A percentile compares a stretch with the other conserved stretches of the same genome.
Conservation (phyloP, 306 rosid species). For the Cucurbita pepo region DNA sequence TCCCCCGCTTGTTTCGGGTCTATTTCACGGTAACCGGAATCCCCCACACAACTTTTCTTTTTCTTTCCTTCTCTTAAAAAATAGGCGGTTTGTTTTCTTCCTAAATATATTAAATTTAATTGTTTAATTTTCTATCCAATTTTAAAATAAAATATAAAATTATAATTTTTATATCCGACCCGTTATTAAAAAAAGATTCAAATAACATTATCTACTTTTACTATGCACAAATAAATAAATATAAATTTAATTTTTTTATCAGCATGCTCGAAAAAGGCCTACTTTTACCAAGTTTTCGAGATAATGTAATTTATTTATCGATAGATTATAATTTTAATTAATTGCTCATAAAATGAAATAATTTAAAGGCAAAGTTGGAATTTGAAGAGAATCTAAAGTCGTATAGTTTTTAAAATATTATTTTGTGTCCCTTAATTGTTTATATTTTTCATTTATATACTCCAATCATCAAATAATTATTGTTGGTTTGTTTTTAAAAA, state of each 20-base stretch:
- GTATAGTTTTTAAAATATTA: background rate
- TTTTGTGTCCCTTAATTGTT: too few species aligned
- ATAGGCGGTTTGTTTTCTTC: background rate
- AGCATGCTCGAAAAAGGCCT: background rate
- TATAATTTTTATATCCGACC: too few species aligned
- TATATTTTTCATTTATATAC: too few species aligned
- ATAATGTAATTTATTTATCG: background rate
- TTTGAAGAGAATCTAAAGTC: background rate
- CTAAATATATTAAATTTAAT: background rate
- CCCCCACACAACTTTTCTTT: background rate
- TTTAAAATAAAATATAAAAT: background rate
- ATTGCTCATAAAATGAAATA: background rate
- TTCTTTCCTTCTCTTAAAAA: background rate
- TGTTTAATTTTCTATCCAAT: background rate
- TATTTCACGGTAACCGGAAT: constrained; percentile 2
- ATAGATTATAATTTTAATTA: too few species aligned
- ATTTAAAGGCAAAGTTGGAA: background rate
- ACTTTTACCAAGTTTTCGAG: background rate
- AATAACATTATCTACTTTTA: background rate
- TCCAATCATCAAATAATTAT: background rate
- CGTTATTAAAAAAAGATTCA: background rate
- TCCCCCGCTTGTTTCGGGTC: constrained; percentile 4
- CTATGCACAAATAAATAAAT: background rate
- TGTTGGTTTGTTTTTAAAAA: background rate
- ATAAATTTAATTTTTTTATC: too few species aligned